These are phyloP conservation scores for Podila epigama DNA, from an alignment of 192 early-diverging fungal species.

Conservation along the genomic window DNA sequence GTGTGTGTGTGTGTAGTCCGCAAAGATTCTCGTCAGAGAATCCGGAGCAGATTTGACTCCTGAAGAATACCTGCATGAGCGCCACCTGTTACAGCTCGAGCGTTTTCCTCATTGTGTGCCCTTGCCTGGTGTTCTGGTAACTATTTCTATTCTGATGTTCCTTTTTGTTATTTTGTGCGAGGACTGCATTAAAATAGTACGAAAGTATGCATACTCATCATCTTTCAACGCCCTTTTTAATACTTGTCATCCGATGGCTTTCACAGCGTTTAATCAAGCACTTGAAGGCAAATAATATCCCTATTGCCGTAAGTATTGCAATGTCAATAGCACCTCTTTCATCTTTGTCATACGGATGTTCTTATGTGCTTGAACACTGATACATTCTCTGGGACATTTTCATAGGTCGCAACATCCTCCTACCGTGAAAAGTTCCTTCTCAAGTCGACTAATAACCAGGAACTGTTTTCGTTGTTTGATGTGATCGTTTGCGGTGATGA, in stretches of 20 bases:
- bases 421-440: slow-evolving; percentile 73
- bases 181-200: too few species aligned
- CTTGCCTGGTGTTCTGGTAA: slow-evolving; percentile 73
- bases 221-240: slow-evolving; percentile 36
- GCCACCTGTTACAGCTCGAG: slow-evolving; percentile 57
- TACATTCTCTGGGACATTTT: too few species aligned
- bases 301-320: slow-evolving; percentile 65
- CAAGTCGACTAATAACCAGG: slow-evolving; percentile 75
- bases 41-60: slow-evolving; percentile 75
- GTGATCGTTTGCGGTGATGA: slow-evolving; percentile 91
- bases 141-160: slow-evolving; percentile 1
- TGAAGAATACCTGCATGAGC: slow-evolving; percentile 81
- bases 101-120: slow-evolving; percentile 71
- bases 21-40: slow-evolving; percentile 71
- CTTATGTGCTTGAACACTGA: too few species aligned
- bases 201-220: too few species aligned
- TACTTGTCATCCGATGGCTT: slow-evolving; percentile 38
- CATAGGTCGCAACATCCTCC: slow-evolving; percentile 83
- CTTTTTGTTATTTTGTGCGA: background rate
- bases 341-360: background rate
- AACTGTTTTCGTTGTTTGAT: slow-evolving; percentile 83
- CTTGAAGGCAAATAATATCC: slow-evolving; percentile 73
- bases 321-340: background rate
- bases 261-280: slow-evolving; percentile 71
- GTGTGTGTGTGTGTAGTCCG: slow-evolving; percentile 40